Evolutionary conservation across 306 rosid species (phyloP).

Genomic region (Sicyos edulis): DNA sequence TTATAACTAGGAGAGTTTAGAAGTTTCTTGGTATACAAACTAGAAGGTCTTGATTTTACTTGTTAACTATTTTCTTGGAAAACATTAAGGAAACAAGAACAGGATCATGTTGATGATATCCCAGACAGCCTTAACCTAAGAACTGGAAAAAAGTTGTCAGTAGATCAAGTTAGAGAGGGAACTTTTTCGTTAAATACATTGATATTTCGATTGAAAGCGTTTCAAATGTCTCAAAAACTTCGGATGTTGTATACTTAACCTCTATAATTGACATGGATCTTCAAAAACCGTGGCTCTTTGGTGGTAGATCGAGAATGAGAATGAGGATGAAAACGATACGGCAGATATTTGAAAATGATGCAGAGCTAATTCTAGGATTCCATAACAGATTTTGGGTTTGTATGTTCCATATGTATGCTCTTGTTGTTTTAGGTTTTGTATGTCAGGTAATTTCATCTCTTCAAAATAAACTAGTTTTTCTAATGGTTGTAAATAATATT

Average conservation of each 20-base stretch:
- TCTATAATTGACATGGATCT: conserved; percentile 14
- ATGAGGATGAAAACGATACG: conserved; percentile 37
- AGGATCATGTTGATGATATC: background rate
- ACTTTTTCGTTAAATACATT: background rate
- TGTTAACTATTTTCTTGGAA: background rate
- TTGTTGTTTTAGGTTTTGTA: background rate
- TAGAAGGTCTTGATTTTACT: conserved; percentile 8
- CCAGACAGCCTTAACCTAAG: background rate
- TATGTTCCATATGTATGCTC: background rate
- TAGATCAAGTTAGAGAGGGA: background rate
- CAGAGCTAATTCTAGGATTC: conserved; percentile 24
- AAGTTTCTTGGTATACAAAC: conserved; percentile 1
- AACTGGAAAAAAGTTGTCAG: background rate
- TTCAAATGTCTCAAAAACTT: no score
- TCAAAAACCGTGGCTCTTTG: conserved; percentile 65
- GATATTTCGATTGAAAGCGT: background rate
- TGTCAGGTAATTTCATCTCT: background rate
- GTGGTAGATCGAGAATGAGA: conserved; percentile 47
- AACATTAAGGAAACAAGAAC: background rate
- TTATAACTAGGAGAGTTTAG: background rate
- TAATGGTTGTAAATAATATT: background rate
- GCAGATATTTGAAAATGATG: conserved; percentile 47
- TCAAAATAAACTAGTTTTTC: background rate
- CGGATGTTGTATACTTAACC: no score
- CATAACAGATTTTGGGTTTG: background rate